phyloP scores from a whole-genome alignment of 2,329 filamentous ascomycete species.

The Sarocladiaceae sp. region DNA sequence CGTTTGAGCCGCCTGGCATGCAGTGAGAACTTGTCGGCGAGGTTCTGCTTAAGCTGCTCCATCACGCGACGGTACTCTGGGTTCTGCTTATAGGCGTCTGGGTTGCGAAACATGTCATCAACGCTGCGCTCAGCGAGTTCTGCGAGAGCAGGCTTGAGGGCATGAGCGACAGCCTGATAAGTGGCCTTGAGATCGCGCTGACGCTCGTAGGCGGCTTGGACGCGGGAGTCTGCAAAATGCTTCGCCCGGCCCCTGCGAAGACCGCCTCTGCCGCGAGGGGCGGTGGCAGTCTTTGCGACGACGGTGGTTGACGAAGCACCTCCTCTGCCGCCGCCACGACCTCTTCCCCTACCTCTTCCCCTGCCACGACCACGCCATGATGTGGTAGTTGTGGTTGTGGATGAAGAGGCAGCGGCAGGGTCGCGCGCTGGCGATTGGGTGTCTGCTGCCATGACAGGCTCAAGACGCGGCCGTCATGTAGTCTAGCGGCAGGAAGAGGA shows the following conservation, averaged over 20 bases:
- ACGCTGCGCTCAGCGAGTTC: conserved; percentile 57
- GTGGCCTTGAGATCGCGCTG: conserved; percentile 60
- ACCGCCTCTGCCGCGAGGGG: conserved; percentile 23
- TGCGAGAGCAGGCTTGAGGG: conserved; percentile 57
- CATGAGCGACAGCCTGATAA: conserved; percentile 56
- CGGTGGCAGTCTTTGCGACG: conserved; percentile 9
- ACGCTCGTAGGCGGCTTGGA: conserved; percentile 55
- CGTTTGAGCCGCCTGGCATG: conserved; percentile 26
- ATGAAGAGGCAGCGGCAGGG: conserved; percentile 18
- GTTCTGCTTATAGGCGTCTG: conserved; percentile 44
- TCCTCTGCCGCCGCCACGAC: conserved; percentile 21
- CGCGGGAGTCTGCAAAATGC: conserved; percentile 46
- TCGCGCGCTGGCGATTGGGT: conserved; percentile 31
- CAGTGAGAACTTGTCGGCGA: conserved; percentile 24
- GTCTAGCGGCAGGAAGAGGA: neutral
- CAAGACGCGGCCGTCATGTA: conserved; percentile 15
- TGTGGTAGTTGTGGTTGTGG: conserved; percentile 10
- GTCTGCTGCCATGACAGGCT: conserved; percentile 30
- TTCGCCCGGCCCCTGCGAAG: conserved; percentile 47
- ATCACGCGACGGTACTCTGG: conserved; percentile 47
- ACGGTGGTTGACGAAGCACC: conserved; percentile 10
- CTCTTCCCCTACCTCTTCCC: conserved; percentile 23
- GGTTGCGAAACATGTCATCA: conserved; percentile 49
- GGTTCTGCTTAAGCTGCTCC: conserved; percentile 36
- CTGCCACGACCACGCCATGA: conserved; percentile 27